Evolutionary conservation across 768 basidiomycete genomes (phyloP), one percentile per base, ranked within the genome.

Genomic region (Lyophyllum atratum): DNA sequence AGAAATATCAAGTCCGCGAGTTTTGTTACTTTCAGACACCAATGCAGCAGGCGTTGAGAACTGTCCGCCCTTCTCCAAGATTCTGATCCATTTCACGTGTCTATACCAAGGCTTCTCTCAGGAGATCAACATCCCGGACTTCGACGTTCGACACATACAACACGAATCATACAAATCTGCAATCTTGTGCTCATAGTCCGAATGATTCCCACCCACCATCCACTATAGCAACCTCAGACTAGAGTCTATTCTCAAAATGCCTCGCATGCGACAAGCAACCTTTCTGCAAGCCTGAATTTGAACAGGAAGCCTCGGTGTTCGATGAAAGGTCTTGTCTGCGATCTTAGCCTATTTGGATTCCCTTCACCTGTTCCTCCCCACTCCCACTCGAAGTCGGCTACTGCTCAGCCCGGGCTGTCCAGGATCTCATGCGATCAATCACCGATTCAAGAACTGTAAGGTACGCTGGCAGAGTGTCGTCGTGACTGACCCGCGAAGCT

Each of bases 391-490:
- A 52, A 48, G 10, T 53, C 22, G 51, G 39, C 37, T 34, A 34
- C 15, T 21, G n/a, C 47, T 49, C 22, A 31, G 10, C 26, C 34
- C 24, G 49, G 44, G 21, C 40, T 42, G 19, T 17, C 11, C 42
- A 19, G 29, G 15, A 28, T 17, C 46, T 19, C 19, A 17, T 47
- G 40, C 45, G 47, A 62, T 53, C 21, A 43, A 56, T 56, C 28
- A 52, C 21, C 44, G 51, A 55, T 42, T 46, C 15, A 47, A 56
- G 61, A 62, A 62, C 46, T 54, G 25, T 54, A 52, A 62, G 57
- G 58, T 53, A 53, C 61, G 58, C 51, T 56, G 24, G 33, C 26
- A 56, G 51, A 46, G 25, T 54, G 61, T 62, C 61, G 53, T 45
- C 37, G 29, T 28, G 34, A 42, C 29, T 58, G 33, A 49, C 54